Conservation (phyloP, 106 monocot genomes). For the Dendrobium catenatum region DNA sequence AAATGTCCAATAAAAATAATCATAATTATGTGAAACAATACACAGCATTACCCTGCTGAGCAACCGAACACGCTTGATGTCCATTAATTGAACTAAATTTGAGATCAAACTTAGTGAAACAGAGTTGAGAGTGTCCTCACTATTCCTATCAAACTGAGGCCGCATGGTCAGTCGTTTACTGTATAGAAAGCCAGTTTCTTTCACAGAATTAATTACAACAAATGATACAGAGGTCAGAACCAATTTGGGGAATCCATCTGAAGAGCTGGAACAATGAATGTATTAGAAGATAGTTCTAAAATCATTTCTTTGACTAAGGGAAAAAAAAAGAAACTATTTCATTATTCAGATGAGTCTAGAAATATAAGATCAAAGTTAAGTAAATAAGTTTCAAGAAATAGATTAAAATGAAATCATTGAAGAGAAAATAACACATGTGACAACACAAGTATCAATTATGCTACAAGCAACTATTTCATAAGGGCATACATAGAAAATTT, state of each 20-base stretch:
- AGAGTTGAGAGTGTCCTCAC: conserved; percentile 11
- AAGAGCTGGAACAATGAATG: conserved; percentile 20
- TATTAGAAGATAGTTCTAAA: conserved; percentile 1
- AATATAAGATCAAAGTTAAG: neutral
- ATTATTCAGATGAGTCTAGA: neutral
- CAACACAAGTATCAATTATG: conserved; percentile 1
- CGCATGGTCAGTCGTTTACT: conserved; percentile 2
- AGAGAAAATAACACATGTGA: neutral
- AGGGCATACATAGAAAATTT: neutral
- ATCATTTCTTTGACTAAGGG: neutral
- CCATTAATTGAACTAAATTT: conserved; percentile 11
- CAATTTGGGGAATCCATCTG: conserved; percentile 38
- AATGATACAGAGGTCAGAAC: conserved; percentile 49
- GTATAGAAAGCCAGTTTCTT: conserved; percentile 16
- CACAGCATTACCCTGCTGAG: conserved; percentile 59
- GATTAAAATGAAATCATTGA: neutral
- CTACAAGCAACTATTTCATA: neutral
- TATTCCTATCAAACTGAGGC: conserved; percentile 9
- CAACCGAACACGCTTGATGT: conserved; percentile 22
- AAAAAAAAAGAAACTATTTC: neutral
- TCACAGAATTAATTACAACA: conserved; percentile 57
- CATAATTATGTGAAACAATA: neutral
- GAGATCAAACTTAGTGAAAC: conserved; percentile 30
- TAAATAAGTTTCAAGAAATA: neutral
- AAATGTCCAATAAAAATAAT: neutral